Evolutionary conservation across 768 basidiomycete genomes (phyloP).

Genomic region (Amanita phalloides): DNA sequence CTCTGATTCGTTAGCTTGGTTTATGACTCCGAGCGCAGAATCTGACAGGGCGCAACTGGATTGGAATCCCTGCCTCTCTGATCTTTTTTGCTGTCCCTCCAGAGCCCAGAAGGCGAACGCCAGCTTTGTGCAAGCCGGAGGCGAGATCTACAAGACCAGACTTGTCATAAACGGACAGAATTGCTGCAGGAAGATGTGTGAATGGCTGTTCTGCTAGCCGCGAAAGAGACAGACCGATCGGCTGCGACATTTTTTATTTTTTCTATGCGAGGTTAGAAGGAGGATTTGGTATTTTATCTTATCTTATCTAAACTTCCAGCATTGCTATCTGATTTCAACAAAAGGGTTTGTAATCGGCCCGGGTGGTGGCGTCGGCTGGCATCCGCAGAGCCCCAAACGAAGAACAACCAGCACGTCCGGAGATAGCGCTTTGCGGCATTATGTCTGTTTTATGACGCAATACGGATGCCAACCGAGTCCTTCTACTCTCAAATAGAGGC

Average conservation of each 20-base stretch:
- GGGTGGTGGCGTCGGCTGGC: too few relatives aligned
- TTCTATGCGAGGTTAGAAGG: background rate
- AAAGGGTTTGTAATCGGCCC: too few relatives aligned
- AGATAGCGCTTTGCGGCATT: too few relatives aligned
- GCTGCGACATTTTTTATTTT: background rate
- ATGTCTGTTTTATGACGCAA: too few relatives aligned
- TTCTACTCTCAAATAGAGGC: too few relatives aligned
- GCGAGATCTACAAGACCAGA: constrained; percentile 83
- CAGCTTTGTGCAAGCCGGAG: constrained; percentile 66
- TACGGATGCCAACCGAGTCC: too few relatives aligned
- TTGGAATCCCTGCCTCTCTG: constrained; percentile 82
- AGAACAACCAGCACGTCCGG: too few relatives aligned
- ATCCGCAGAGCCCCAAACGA: too few relatives aligned
- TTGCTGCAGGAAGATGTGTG: constrained; percentile 32
- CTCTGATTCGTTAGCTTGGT: constrained; percentile 35
- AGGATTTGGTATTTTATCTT: background rate
- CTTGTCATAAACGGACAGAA: constrained; percentile 97
- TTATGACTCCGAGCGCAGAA: background rate
- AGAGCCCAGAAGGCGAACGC: constrained; percentile 85
- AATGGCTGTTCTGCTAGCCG: too few relatives aligned
- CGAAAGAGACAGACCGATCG: background rate
- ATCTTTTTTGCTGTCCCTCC: constrained; percentile 98
- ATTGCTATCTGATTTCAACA: too few relatives aligned
- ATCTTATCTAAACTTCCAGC: too few relatives aligned
- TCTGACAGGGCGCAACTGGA: constrained; percentile 52